phyloP scores from a whole-genome alignment of 2,329 filamentous ascomycete genomes.

The Trichoderma lentiforme region DNA sequence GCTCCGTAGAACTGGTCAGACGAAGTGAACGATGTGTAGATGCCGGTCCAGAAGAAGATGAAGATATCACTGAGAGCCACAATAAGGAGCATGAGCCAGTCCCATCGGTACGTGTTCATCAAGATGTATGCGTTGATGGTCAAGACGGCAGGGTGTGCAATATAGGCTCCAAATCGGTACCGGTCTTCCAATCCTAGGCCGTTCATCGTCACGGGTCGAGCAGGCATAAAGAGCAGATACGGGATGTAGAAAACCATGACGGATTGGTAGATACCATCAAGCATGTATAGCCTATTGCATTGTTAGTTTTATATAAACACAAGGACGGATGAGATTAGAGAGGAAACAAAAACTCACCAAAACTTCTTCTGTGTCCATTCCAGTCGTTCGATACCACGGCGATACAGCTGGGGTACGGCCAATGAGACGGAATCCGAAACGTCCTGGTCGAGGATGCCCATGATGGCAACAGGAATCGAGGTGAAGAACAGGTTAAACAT shows the following conservation, averaged over 20 bases:
- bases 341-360: conserved; percentile 60
- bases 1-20: conserved; percentile 67
- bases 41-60: conserved; percentile 93
- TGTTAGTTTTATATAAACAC: conserved; percentile 9
- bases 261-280: conserved; percentile 92
- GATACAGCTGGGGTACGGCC: conserved; percentile 91
- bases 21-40: conserved; percentile 61
- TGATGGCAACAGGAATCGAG: conserved; percentile 87
- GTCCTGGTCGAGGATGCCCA: conserved; percentile 96
- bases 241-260: conserved; percentile 91
- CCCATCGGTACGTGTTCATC: conserved; percentile 96
- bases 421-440: conserved; percentile 91
- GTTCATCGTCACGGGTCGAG: conserved; percentile 65
- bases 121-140: conserved; percentile 93
- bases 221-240: conserved; percentile 71
- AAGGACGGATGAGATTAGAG: not conserved
- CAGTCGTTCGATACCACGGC: conserved; percentile 88
- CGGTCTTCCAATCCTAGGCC: conserved; percentile 77
- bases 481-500: conserved; percentile 97
- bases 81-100: conserved; percentile 89
- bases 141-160: conserved; percentile 78
- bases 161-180: conserved; percentile 79
- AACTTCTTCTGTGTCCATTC: conserved; percentile 98
- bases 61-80: conserved; percentile 78
- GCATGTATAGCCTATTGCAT: conserved; percentile 77